Conservation (phyloP, 2,329 filamentous ascomycete species). For the Cryphonectria naterciae region DNA sequence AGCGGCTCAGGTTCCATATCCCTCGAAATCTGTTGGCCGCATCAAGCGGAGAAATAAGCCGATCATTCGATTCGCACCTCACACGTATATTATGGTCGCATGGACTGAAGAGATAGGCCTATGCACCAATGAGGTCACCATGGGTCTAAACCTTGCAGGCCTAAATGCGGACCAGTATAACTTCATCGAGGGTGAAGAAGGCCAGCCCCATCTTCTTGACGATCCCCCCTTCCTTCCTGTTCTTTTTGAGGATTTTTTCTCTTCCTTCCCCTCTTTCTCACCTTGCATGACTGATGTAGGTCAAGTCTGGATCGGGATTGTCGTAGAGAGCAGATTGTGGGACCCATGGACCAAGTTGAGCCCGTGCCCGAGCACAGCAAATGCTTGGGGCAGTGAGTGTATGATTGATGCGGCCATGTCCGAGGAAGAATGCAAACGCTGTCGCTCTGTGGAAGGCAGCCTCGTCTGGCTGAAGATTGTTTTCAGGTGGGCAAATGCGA, state of each 20-base stretch:
- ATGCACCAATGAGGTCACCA: conserved; percentile 6
- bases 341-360: not conserved
- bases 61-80: conserved; percentile 1
- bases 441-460: not conserved
- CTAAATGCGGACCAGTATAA: not conserved
- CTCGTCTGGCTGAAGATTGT: not conserved
- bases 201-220: not conserved
- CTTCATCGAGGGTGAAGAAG: not conserved
- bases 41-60: conserved; percentile 18
- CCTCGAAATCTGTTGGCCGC: conserved; percentile 11
- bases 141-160: not conserved
- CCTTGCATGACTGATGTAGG: not conserved
- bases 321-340: not conserved
- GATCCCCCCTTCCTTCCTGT: not conserved
- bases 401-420: not conserved
- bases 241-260: not conserved
- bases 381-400: not conserved
- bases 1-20: conserved; percentile 8
- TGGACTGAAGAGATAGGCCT: conserved; percentile 8
- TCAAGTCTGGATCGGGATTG: not conserved
- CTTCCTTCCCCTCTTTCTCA: not conserved
- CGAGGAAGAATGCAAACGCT: not conserved
- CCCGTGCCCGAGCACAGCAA: not conserved
- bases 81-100: not conserved
- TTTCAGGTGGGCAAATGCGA: not conserved